These are phyloP conservation scores for Teratosphaeria epicoccoides DNA, from an alignment of 2,329 filamentous ascomycete genomes.

Conservation along the genomic window DNA sequence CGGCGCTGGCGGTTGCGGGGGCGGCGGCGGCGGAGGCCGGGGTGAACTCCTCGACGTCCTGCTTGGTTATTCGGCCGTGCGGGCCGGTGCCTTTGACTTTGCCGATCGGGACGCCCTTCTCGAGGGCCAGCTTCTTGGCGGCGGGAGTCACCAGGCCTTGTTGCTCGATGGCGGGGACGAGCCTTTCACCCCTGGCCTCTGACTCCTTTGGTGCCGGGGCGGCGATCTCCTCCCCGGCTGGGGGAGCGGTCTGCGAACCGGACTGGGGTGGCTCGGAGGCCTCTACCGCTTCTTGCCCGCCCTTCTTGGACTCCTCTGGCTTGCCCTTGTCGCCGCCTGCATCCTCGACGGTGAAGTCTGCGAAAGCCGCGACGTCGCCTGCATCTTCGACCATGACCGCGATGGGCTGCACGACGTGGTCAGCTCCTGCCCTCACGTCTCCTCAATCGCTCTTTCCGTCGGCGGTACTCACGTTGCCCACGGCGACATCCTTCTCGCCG, in stretches of 20 bases:
- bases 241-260: constrained; percentile 48
- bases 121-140: constrained; percentile 71
- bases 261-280: constrained; percentile 50
- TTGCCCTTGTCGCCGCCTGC: constrained; percentile 72
- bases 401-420: constrained; percentile 60
- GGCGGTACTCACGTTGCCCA: constrained; percentile 73
- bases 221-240: constrained; percentile 38
- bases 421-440: background rate
- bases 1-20: constrained; percentile 39
- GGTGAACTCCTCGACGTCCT: constrained; percentile 77
- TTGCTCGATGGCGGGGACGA: constrained; percentile 77
- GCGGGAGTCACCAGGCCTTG: constrained; percentile 61
- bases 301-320: constrained; percentile 51
- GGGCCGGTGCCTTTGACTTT: constrained; percentile 78
- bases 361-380: constrained; percentile 76
- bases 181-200: constrained; percentile 60
- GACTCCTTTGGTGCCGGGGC: constrained; percentile 56
- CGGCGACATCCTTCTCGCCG: constrained; percentile 85
- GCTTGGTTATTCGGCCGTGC: constrained; percentile 77
- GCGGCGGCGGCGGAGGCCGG: constrained; percentile 40
- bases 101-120: constrained; percentile 69
- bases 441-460: background rate
- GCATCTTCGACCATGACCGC: constrained; percentile 90
- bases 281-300: constrained; percentile 48
- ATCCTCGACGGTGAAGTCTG: constrained; percentile 77